Evolutionary conservation across 2,329 filamentous ascomycete species (phyloP), one percentile per base, ranked within the genome.

Genomic region (Fusarium camptoceras): DNA sequence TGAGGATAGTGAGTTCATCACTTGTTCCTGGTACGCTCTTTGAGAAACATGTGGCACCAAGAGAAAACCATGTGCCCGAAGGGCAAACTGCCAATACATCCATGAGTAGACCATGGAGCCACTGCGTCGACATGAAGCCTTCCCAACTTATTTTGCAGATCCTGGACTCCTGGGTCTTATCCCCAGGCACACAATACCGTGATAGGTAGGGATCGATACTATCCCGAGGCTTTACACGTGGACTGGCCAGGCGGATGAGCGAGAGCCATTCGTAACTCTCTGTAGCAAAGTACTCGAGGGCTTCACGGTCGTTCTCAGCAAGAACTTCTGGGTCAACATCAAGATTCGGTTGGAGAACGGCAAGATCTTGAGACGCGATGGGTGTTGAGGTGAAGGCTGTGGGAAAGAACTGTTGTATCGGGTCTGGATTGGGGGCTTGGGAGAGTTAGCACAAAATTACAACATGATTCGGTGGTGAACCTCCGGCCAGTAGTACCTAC

Each of bases 221-320:
- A 77, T 94, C 91, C 12, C 76, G 77, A 6, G 80, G 77, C 14
- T 79, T 73, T 20, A 94, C 76, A 25, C 92, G 84, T n/a, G 90
- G 88, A 59, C 91, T 93, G 12, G 83, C 80, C 1, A 94, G 83
- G 14, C 86, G 84, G 8, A 91, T 77, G n/a, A 97, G 80, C 4
- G 89, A 89, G 1, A 95, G 76, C 90, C 91, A 96, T 79, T 96
- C 93, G 69, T 94, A 89, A 15, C 91, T 76, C 20, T 90, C 88
- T 1, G 86, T 83, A 2, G 87, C 86, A 64, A 85, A 85, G 24
- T 93, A 89, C 61, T 92, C 88, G 37, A 92, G 82, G 10, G 87
- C 85, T 43, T 83, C 80, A 54, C 80, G 78, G 41, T 83, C 82
- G 37, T 80, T 72, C 3, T 76, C 68, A 48, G 79, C 71, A 43